phyloP scores from a whole-genome alignment of 2,329 filamentous ascomycete species.

The Ambrosiella xylebori region DNA sequence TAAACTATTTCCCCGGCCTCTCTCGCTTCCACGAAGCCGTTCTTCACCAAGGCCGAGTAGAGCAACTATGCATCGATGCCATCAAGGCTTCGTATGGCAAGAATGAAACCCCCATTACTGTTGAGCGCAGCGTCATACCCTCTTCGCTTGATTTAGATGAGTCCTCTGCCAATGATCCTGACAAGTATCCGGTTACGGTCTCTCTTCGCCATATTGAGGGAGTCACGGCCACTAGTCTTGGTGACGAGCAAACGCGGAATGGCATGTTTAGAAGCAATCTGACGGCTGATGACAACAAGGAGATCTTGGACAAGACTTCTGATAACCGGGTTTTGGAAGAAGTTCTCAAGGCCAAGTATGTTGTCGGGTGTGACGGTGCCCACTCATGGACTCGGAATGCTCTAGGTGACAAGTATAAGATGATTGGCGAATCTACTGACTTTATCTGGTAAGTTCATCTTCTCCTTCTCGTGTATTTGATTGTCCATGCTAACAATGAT shows the following conservation, averaged over 20 bases:
- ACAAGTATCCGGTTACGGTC: conserved; percentile 44
- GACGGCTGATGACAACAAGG: conserved; percentile 37
- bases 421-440: conserved; percentile 35
- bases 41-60: conserved; percentile 54
- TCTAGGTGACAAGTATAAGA: conserved; percentile 27
- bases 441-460: conserved; percentile 23
- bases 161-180: conserved; percentile 27
- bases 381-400: conserved; percentile 46
- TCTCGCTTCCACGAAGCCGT: conserved; percentile 48
- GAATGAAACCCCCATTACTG: conserved; percentile 22
- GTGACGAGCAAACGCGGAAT: conserved; percentile 19
- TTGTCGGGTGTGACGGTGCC: conserved; percentile 53
- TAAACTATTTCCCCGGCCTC: conserved; percentile 43
- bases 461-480: background rate
- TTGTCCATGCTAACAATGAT: background rate
- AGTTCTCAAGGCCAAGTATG: conserved; percentile 31
- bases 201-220: conserved; percentile 39
- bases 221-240: conserved; percentile 32
- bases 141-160: conserved; percentile 37
- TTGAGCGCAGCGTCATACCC: conserved; percentile 45
- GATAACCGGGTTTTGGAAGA: conserved; percentile 16
- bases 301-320: conserved; percentile 21
- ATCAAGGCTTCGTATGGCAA: conserved; percentile 34
- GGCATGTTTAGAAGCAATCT: conserved; percentile 45
- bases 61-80: conserved; percentile 47